These are phyloP conservation scores for Chalciporus pseudorubinellus DNA, from an alignment of 768 basidiomycete species.

Conservation along the genomic window DNA sequence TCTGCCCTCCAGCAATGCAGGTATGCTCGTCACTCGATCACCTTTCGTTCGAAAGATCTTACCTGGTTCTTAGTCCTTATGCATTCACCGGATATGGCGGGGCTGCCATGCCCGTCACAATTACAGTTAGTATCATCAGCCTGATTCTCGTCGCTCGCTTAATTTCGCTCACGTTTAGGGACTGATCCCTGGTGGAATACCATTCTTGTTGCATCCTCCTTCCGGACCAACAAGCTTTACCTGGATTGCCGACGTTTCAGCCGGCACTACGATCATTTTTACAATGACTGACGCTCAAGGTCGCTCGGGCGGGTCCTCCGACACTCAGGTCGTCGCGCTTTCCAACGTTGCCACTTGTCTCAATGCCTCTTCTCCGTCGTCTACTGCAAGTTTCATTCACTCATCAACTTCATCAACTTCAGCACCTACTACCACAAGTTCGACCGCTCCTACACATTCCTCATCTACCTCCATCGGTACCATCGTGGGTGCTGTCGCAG, in stretches of 20 bases:
- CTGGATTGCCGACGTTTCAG: constrained; percentile 59
- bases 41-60: constrained; percentile 1
- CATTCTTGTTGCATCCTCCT: constrained; percentile 45
- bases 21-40: constrained; percentile 32
- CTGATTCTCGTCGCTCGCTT: constrained; percentile 1
- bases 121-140: constrained; percentile 40
- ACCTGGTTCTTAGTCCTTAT: constrained; percentile 39
- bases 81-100: constrained; percentile 41
- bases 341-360: constrained; percentile 54
- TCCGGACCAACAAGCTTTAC: constrained; percentile 34
- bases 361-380: constrained; percentile 49
- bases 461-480: constrained; percentile 41
- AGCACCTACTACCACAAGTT: constrained; percentile 13
- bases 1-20: constrained; percentile 59
- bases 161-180: constrained; percentile 37
- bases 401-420: constrained; percentile 21
- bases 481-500: constrained; percentile 49
- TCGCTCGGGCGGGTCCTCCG: constrained; percentile 58
- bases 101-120: constrained; percentile 54
- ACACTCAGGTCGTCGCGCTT: constrained; percentile 44
- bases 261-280: constrained; percentile 59
- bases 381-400: constrained; percentile 35
- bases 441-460: constrained; percentile 17
- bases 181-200: constrained; percentile 60
- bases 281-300: constrained; percentile 51